Evolutionary conservation across 176 grass and related monocot species (phyloP).

Genomic region (Raddia guianensis): DNA sequence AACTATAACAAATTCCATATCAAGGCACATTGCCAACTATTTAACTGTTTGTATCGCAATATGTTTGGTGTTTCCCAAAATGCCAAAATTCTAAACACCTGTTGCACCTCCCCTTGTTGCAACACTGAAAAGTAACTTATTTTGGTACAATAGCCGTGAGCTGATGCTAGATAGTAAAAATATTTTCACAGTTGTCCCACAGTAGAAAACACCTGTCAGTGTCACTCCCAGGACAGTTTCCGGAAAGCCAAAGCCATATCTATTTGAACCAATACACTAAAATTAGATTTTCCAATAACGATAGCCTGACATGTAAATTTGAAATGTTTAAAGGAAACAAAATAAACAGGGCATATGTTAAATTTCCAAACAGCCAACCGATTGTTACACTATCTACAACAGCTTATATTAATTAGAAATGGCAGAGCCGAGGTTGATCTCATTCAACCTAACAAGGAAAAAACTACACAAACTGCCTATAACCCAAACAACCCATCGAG

Average conservation of each 20-base stretch:
- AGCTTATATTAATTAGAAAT: not conserved
- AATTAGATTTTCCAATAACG: not conserved
- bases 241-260: not conserved
- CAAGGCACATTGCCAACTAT: not conserved
- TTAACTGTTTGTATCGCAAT: not conserved
- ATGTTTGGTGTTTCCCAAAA: not conserved
- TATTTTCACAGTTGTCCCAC: not conserved
- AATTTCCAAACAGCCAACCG: not conserved
- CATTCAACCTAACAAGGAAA: not conserved
- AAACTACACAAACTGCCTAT: not conserved
- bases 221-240: not conserved
- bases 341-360: not conserved
- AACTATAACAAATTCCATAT: not conserved
- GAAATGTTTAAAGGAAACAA: not conserved
- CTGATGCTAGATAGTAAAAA: not conserved
- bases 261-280: not conserved
- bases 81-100: not conserved
- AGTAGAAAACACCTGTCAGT: not conserved
- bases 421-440: not conserved
- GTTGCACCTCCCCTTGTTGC: not conserved
- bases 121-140: not conserved
- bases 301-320: not conserved
- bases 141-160: not conserved
- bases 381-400: not conserved
- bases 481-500: not conserved